Evolutionary conservation across 169 alveolate genomes (phyloP), one percentile per base, ranked within the genome.

Genomic region (Cryptosporidium felis): DNA sequence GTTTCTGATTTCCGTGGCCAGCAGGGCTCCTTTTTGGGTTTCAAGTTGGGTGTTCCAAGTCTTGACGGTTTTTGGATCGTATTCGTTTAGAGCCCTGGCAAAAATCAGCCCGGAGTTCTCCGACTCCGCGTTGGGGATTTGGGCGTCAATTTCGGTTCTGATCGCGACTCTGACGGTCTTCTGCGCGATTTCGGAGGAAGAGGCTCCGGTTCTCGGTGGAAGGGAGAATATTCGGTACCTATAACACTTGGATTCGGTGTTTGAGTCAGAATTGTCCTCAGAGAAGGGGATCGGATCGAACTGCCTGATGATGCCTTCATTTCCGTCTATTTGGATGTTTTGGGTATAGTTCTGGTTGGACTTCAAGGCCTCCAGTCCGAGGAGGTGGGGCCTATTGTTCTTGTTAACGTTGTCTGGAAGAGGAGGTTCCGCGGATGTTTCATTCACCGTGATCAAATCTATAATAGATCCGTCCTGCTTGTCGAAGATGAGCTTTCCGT

Each of bases 391-490:
- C 40, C 97, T 85, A 80, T 94, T 94, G 16, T 94, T 90, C 81
- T 94, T 94, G 62, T 93, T 94, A 80, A 93, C 95, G 38, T 92
- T 92, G 60, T 95, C 97, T 42, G 92, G 96, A 53, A 92, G 85
- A 16, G 97, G 97, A 21, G 97, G 96, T 51, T 95, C 97, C 8
- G 92, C 90, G 0, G 97, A 91, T 1, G 96, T 95, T 80, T 95
- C 97, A 82, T 95, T 93, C 30, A 94, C 97, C 4, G 97, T 95
- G 18, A 94, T 81, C 89, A 94, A 81, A 65, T 95, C 97, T 2
- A 94, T 90, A 61, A 94, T 94, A 14, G 97, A 94, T n/a, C 96
- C 97, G 88, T 94, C 94, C 47, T 94, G 95, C 80, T 94, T 94
- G 80, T 94, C 97, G 9, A 94, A 90, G 42, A 94, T 92, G 18